Conservation (phyloP, 176 grass and related monocot species). For the Avena sativa region DNA sequence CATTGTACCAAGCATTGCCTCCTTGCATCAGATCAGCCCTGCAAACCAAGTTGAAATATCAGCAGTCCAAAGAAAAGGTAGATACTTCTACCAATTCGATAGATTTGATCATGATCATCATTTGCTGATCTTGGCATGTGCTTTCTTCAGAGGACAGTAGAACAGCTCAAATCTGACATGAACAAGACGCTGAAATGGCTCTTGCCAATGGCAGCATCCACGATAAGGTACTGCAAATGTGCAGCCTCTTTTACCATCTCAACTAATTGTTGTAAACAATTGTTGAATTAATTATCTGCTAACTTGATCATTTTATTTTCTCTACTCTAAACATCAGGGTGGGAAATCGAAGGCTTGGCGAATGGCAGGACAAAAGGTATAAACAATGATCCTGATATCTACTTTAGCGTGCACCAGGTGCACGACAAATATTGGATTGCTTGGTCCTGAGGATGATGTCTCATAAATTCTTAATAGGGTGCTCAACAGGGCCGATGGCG, state of each 20-base stretch:
- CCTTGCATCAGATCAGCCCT: constrained; percentile 7
- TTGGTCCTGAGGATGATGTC: background rate
- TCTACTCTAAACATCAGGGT: constrained; percentile 9
- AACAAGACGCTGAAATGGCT: constrained; percentile 67
- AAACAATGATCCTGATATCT: background rate
- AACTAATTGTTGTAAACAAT: background rate
- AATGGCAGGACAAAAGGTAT: constrained; percentile 32
- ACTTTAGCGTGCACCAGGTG: background rate
- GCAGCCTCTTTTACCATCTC: background rate
- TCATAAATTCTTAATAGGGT: constrained; percentile 13
- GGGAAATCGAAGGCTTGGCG: constrained; percentile 11
- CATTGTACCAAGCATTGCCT: constrained; percentile 34
- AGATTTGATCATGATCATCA: background rate
- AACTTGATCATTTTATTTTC: background rate
- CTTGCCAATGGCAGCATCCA: constrained; percentile 62
- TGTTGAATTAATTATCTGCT: constrained; percentile 13
- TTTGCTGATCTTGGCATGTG: constrained; percentile 15
- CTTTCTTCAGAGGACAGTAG: constrained; percentile 49
- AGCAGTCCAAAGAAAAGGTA: background rate
- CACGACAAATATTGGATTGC: background rate
- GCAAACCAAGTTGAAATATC: constrained; percentile 12
- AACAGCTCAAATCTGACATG: constrained; percentile 52
- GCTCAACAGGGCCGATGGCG: background rate
- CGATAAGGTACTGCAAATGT: constrained; percentile 44
- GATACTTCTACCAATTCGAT: background rate